Evolutionary conservation across 306 rosid genomes (phyloP), one percentile per base, ranked within the genome.

Genomic region (Canavalia gladiata): DNA sequence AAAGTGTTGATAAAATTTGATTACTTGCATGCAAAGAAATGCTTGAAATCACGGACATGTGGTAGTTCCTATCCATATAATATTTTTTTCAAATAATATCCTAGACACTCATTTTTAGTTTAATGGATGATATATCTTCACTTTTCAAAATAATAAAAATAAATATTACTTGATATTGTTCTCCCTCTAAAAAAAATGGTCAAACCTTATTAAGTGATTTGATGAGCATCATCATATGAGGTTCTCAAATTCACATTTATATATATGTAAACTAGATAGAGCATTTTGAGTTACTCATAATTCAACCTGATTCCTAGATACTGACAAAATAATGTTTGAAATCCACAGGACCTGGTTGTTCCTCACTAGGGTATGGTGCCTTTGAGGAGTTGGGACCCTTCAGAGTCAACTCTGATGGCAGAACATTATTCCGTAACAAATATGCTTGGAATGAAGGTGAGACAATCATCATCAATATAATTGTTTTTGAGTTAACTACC

Each of bases 311-410:
- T 11, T 39, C 7, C 9, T n/a, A 46, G 52, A 75, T 13, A 13
- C 51, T 56, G 29, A 51, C 30, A 35, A 25, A 13, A 46, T 58
- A 33, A 37, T 69, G 34, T 39, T 62, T 73, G 75, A 50, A 72
- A 50, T 50, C 42, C 13, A 12, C 85, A 81, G 85, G 85, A 54
- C 85, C 85, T 34, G 85, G 81, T 55, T 81, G 85, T 46, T 89
- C 90, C 2, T 91, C 95, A 6, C 54, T 91, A 1, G 91, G 93
- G 25, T 81, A 67, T 73, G 91, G 93, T 51, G 91, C 88, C 33
- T 78, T 91, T 87, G 58, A 84, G 64, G 90, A 89, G 77, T 47
- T 87, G 37, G 93, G 95, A 91, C 95, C 95, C 51, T 89, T 89
- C 72, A 84, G 90, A 74, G 79, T 89, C 68, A 79, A 79, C 42